Percentiles rank a stretch among this genome's conserved stretches.
These are phyloP conservation scores for Backusella psychrophila DNA, from an alignment of 192 early-diverging fungal species.

Conservation along the genomic window DNA sequence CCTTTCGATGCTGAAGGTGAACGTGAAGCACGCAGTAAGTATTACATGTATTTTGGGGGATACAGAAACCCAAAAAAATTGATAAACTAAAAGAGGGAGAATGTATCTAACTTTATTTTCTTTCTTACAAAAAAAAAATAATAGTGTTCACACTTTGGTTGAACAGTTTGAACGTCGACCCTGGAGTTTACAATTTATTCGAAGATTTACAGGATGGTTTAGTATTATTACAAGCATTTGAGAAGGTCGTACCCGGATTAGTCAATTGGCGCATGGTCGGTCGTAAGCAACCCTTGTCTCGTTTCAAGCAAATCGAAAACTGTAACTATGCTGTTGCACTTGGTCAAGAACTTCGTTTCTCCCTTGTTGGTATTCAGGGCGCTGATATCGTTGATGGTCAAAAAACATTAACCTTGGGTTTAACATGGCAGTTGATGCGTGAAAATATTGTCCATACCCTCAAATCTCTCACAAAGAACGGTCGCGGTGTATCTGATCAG, in stretches of 20 bases:
- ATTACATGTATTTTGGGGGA: neutral
- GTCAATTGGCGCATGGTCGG: slow-evolving; percentile 96
- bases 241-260: slow-evolving; percentile 87
- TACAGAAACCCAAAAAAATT: neutral
- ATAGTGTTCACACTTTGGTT: slow-evolving; percentile 96
- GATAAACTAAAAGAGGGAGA: no score
- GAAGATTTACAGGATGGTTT: slow-evolving; percentile 93
- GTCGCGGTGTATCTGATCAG: slow-evolving; percentile 82
- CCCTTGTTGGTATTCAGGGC: slow-evolving; percentile 94
- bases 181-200: slow-evolving; percentile 97
- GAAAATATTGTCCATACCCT: slow-evolving; percentile 94
- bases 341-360: slow-evolving; percentile 83
- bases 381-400: slow-evolving; percentile 91
- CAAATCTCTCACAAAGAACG: slow-evolving; percentile 77
- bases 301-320: slow-evolving; percentile 99
- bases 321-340: slow-evolving; percentile 90
- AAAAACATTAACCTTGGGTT: slow-evolving; percentile 84
- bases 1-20: slow-evolving; percentile 79
- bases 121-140: neutral
- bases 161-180: slow-evolving; percentile 95
- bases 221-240: slow-evolving; percentile 92
- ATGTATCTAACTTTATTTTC: neutral
- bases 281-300: slow-evolving; percentile 67
- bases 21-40: slow-evolving; percentile 75
- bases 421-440: slow-evolving; percentile 99